A percentile compares a stretch with the other conserved stretches of the same genome.
Conservation (phyloP, 768 basidiomycete species). For the Tricholoma matsutake region DNA sequence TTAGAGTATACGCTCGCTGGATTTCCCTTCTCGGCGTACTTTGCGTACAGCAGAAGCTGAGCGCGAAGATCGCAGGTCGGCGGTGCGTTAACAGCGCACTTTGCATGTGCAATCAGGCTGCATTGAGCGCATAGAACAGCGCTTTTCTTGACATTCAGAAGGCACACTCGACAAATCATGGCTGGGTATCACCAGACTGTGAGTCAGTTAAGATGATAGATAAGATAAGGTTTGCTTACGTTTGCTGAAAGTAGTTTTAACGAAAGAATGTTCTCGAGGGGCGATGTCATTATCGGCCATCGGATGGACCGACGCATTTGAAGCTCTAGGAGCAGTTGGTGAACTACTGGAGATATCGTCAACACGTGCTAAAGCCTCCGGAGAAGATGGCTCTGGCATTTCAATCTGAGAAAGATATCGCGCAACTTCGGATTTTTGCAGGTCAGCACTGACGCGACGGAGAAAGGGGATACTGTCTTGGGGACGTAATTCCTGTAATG, state of each 20-base stretch:
- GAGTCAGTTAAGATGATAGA: slow-evolving; percentile 3
- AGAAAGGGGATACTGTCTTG: slow-evolving; percentile 96
- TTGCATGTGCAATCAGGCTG: slow-evolving; percentile 83
- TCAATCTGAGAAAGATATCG: slow-evolving; percentile 52
- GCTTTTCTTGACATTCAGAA: slow-evolving; percentile 74
- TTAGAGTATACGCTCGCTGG: slow-evolving; percentile 51
- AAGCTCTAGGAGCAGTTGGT: slow-evolving; percentile 37
- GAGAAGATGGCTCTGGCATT: slow-evolving; percentile 37
- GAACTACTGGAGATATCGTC: slow-evolving; percentile 36
- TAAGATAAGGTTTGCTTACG: slow-evolving; percentile 47
- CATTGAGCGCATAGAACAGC: slow-evolving; percentile 88
- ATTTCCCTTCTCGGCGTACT: slow-evolving; percentile 70
- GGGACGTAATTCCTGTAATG: slow-evolving; percentile 70
- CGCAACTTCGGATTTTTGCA: slow-evolving; percentile 67
- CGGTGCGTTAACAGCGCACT: slow-evolving; percentile 69
- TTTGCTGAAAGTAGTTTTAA: slow-evolving; percentile 91
- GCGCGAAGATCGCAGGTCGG: slow-evolving; percentile 81
- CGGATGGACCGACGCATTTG: slow-evolving; percentile 37
- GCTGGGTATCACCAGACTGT: slow-evolving; percentile 43
- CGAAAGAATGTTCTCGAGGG: slow-evolving; percentile 75
- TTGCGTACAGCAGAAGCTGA: slow-evolving; percentile 74
- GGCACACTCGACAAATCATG: slow-evolving; percentile 84
- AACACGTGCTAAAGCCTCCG: slow-evolving; percentile 29
- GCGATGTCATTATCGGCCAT: slow-evolving; percentile 50
- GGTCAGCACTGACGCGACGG: slow-evolving; percentile 83